Conservation (phyloP, 2,329 filamentous ascomycete genomes). For the Malbranchea zuffiana region DNA sequence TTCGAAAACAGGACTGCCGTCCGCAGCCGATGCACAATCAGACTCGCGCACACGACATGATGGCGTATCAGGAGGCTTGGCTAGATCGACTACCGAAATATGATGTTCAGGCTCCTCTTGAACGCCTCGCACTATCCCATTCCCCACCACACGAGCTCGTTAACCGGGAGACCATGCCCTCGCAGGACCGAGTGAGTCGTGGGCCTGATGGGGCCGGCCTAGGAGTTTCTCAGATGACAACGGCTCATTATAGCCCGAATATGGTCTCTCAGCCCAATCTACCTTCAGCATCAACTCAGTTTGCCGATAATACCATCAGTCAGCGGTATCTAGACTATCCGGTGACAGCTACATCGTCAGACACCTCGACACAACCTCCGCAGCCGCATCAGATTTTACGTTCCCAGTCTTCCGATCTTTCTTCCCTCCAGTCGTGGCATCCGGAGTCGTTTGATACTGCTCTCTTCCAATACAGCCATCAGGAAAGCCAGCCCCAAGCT, state of each 20-base stretch:
- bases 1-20: conserved; percentile 36
- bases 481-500: conserved; percentile 30
- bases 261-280: conserved; percentile 27
- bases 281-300: conserved; percentile 25
- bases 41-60: conserved; percentile 35
- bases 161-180: conserved; percentile 29
- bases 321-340: conserved; percentile 25
- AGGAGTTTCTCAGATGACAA: conserved; percentile 21
- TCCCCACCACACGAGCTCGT: conserved; percentile 36
- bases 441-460: conserved; percentile 29
- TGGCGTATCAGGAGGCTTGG: conserved; percentile 40
- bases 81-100: conserved; percentile 45
- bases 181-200: conserved; percentile 18
- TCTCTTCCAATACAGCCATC: conserved; percentile 27
- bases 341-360: conserved; percentile 17
- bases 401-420: conserved; percentile 29
- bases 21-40: conserved; percentile 47
- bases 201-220: conserved; percentile 32
- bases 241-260: conserved; percentile 23
- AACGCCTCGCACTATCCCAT: conserved; percentile 35
- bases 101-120: conserved; percentile 37
- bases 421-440: conserved; percentile 33
- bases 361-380: conserved; percentile 25
- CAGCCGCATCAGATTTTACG: conserved; percentile 31
- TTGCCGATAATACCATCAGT: conserved; percentile 22